Evolutionary conservation across 768 basidiomycete species (phyloP).

Genomic region (Exsudoporus frostii): DNA sequence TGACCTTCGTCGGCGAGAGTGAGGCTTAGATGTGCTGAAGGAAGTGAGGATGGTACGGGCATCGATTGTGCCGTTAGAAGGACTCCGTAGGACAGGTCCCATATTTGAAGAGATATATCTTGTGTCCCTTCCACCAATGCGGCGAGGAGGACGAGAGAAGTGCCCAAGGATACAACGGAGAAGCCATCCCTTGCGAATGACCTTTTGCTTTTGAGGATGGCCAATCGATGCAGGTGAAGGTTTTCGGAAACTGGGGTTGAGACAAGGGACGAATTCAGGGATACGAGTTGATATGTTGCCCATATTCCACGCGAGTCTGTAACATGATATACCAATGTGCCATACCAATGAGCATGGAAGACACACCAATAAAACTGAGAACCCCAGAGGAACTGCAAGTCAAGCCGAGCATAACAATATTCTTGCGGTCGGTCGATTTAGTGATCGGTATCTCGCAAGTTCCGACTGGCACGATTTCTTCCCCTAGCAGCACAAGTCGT

Average conservation of each 20-base stretch:
- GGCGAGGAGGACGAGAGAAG: constrained; percentile 58
- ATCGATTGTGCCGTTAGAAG: constrained; percentile 54
- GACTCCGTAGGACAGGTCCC: constrained; percentile 69
- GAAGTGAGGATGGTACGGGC: constrained; percentile 45
- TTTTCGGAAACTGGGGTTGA: constrained; percentile 19
- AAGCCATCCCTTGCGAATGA: constrained; percentile 15
- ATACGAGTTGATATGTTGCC: constrained; percentile 36
- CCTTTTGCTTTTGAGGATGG: constrained; percentile 7
- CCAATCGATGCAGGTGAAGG: constrained; percentile 24
- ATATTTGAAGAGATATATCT: constrained; percentile 55
- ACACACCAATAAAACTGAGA: constrained; percentile 50
- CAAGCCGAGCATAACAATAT: constrained; percentile 8
- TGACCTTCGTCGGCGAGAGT: constrained; percentile 42
- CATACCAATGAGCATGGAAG: not conserved
- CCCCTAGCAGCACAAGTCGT: constrained; percentile 19
- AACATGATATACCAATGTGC: not conserved
- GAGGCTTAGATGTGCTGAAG: constrained; percentile 30
- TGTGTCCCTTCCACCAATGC: constrained; percentile 32
- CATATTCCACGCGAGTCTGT: constrained; percentile 46
- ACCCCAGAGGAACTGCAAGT: constrained; percentile 44
- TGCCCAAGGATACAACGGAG: constrained; percentile 48
- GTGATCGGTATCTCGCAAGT: constrained; percentile 23
- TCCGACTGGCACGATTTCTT: constrained; percentile 14
- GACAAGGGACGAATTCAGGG: constrained; percentile 23
- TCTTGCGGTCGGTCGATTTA: not conserved